Conservation (phyloP, 2,329 filamentous ascomycete species). For the Diaporthe nobilis region DNA sequence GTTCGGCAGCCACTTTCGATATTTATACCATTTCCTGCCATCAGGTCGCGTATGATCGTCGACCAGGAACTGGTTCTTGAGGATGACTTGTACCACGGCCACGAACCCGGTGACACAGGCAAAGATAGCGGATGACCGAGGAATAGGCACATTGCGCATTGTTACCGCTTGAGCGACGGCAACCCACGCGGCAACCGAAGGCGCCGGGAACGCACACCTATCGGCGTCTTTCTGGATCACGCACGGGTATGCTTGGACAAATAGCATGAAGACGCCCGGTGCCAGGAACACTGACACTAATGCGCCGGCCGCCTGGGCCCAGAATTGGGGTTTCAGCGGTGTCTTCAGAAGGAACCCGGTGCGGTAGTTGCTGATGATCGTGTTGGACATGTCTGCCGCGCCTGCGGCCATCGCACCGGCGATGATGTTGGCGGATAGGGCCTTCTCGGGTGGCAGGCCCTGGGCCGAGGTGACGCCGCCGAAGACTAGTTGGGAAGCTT, state of each 20-base stretch:
- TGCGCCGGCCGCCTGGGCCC: neutral
- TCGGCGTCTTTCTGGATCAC: neutral
- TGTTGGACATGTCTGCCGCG: neutral
- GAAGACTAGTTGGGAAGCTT: neutral
- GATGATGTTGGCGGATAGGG: neutral
- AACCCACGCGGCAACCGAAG: neutral
- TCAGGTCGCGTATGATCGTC: neutral
- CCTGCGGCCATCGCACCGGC: neutral
- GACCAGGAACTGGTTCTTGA: neutral
- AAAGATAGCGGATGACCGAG: neutral
- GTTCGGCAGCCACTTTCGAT: neutral
- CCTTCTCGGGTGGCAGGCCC: neutral
- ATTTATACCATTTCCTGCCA: neutral
- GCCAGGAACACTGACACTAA: neutral
- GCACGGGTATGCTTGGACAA: neutral
- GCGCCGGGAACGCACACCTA: neutral
- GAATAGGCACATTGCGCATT: neutral
- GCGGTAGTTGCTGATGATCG: neutral
- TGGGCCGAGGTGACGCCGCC: neutral
- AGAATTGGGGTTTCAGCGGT: neutral
- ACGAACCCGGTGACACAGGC: neutral
- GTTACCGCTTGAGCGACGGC: neutral
- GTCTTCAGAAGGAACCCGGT: neutral
- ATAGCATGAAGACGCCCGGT: neutral
- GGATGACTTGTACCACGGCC: neutral